Base-by-base conservation (phyloP, 2,329 filamentous ascomycete species). In the Graphiopsis chlorocephala region DNA sequence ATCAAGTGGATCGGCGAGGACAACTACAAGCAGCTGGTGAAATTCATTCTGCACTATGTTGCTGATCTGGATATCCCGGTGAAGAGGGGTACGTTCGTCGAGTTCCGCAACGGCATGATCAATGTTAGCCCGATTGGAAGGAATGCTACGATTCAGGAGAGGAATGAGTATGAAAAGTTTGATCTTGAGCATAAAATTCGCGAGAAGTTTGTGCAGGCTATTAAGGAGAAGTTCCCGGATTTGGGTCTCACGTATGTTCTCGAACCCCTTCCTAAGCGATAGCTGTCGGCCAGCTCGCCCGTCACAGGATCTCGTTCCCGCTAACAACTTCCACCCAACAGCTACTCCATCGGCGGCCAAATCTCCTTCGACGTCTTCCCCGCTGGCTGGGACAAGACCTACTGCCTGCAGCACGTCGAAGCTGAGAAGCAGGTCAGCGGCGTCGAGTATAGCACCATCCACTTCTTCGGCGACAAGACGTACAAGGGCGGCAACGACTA, bases 361-460 rank as follows among this genome's bases (percentile, higher is more conserved):
- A 97, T 99, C 80, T 97, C 93, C 66, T 99, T 99, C 78, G 95
- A 99, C 76, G 91, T 98, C 73, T 99, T 99, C 85, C 95, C 95
- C 69, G 86, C 83, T 2, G 95, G 95, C 75, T 99, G 95, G 95
- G 95, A 99, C 82, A 99, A 98, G 88, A 97, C 92, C 11, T 99
- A 97, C 85, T 97, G 93, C 82, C 84, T 98, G 71, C 83, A 86
- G 72, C 93, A 97, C 79, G 83, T 98, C 67, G 92, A 95, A 81
- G 85, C 85, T 68, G 93, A 97, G 78, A 88, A 90, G 73, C 76
- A 79, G 20, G 70, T 78, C 77, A 88, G 86, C 73, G 89, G 90
- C 68, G 82, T 96, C 68, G 81, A 88, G 26, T 98, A 94, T 84
- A 91, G 87, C 71, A 94, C 86, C 52, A 90, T 98, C 72, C 95